Conservation (phyloP, 2,329 filamentous ascomycete species). For the Trichophyton rubrum region DNA sequence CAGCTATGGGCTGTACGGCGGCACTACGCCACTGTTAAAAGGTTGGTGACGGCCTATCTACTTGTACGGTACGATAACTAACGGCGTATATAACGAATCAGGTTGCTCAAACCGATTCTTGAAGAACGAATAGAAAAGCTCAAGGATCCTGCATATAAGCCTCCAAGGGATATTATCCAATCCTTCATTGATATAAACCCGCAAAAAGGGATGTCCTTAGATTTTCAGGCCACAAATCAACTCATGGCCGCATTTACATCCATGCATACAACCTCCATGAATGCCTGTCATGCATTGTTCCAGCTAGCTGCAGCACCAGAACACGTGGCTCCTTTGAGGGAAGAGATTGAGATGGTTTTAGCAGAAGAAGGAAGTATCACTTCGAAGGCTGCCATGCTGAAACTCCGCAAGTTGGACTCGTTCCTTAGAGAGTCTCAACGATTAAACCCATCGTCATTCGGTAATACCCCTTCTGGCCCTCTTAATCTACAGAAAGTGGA, state of each 20-base stretch:
- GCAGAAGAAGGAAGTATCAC: constrained; percentile 15
- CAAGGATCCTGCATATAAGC: background rate
- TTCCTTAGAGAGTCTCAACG: constrained; percentile 31
- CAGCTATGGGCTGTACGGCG: constrained; percentile 11
- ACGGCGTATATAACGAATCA: constrained; percentile 7
- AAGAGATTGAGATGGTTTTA: constrained; percentile 16
- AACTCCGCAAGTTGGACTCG: constrained; percentile 33
- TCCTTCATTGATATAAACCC: constrained; percentile 3
- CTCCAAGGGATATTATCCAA: background rate
- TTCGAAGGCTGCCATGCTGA: constrained; percentile 27
- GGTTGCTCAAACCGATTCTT: constrained; percentile 13
- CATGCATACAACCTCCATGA: constrained; percentile 17
- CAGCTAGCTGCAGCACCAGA: constrained; percentile 13
- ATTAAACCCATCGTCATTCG: constrained; percentile 16
- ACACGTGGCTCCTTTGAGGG: constrained; percentile 11
- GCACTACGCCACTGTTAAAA: background rate
- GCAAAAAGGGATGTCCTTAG: constrained; percentile 7
- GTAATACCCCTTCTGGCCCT: background rate
- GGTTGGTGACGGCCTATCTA: background rate
- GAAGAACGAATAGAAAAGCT: constrained; percentile 7
- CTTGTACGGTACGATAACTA: constrained; percentile 3
- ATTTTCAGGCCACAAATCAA: constrained; percentile 12
- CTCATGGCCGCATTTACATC: constrained; percentile 15
- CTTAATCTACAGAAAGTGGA: background rate
- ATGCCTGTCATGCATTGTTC: constrained; percentile 15